A percentile compares a stretch with the other conserved stretches of the same genome.
Evolutionary conservation across 1,284 basidiomycete species (phyloP).

Genomic region (Pyrrhoderma lamaoense): DNA sequence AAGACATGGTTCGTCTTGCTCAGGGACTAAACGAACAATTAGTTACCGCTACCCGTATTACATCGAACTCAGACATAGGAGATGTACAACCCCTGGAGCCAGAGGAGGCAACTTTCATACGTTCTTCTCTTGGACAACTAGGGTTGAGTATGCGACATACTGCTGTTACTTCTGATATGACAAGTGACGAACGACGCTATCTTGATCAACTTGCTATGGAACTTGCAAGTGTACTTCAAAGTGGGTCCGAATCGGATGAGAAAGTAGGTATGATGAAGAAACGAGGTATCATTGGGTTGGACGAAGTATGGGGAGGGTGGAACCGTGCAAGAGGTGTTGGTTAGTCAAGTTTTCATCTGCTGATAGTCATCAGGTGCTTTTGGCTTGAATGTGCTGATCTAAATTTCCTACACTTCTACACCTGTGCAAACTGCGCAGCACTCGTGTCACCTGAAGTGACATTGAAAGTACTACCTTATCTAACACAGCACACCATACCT

Average conservation of each 20-base stretch:
- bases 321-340: slow-evolving; percentile 92
- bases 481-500: slow-evolving; percentile 64
- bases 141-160: slow-evolving; percentile 71
- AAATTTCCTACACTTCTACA: slow-evolving; percentile 1
- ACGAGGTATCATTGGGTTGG: slow-evolving; percentile 79
- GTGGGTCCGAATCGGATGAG: slow-evolving; percentile 27
- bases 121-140: slow-evolving; percentile 81
- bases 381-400: neutral
- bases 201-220: slow-evolving; percentile 79
- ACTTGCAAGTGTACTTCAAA: slow-evolving; percentile 69
- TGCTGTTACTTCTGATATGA: slow-evolving; percentile 89
- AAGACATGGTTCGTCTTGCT: slow-evolving; percentile 88
- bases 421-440: slow-evolving; percentile 38
- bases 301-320: slow-evolving; percentile 97
- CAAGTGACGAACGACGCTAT: slow-evolving; percentile 77
- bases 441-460: slow-evolving; percentile 86
- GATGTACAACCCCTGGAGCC: slow-evolving; percentile 41
- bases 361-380: neutral
- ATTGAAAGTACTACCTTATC: slow-evolving; percentile 60
- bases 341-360: slow-evolving; percentile 36
- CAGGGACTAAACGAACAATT: slow-evolving; percentile 83
- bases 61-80: neutral
- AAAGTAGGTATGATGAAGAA: slow-evolving; percentile 53
- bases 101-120: slow-evolving; percentile 81
- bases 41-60: slow-evolving; percentile 27